A percentile compares a stretch with the other conserved stretches of the same genome.
Conservation (phyloP, 148 eudicot genomes). For the Gaultheria prostrata region DNA sequence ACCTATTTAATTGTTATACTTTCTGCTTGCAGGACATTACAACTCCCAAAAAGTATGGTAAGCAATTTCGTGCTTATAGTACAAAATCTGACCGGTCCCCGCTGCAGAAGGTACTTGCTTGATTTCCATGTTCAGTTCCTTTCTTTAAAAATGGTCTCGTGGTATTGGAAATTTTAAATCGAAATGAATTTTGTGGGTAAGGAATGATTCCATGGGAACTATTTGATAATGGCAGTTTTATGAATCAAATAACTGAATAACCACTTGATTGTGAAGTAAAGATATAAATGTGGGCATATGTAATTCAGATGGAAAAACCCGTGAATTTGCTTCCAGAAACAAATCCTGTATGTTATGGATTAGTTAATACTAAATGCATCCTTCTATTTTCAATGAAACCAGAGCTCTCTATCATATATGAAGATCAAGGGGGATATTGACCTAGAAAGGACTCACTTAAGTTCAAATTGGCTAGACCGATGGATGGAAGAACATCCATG, state of each 20-base stretch:
- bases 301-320: not conserved
- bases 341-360: not conserved
- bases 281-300: not conserved
- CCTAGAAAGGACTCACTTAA: constrained; percentile 22
- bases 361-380: not conserved
- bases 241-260: not conserved
- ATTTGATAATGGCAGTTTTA: not conserved
- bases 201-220: not conserved
- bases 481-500: constrained; percentile 67
- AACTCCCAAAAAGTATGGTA: constrained; percentile 16
- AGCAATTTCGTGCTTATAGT: constrained; percentile 7
- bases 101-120: constrained; percentile 16
- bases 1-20: not conserved
- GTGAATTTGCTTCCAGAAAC: not conserved
- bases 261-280: not conserved
- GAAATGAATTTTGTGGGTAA: not conserved
- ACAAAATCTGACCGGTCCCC: constrained; percentile 14
- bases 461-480: constrained; percentile 52
- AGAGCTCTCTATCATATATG: constrained; percentile 45
- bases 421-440: constrained; percentile 26
- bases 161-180: not conserved
- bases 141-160: not conserved
- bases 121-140: not conserved
- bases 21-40: constrained; percentile 18
- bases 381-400: constrained; percentile 17